phyloP scores from a whole-genome alignment of 768 basidiomycete species.

The Gloeostereum incarnatum region DNA sequence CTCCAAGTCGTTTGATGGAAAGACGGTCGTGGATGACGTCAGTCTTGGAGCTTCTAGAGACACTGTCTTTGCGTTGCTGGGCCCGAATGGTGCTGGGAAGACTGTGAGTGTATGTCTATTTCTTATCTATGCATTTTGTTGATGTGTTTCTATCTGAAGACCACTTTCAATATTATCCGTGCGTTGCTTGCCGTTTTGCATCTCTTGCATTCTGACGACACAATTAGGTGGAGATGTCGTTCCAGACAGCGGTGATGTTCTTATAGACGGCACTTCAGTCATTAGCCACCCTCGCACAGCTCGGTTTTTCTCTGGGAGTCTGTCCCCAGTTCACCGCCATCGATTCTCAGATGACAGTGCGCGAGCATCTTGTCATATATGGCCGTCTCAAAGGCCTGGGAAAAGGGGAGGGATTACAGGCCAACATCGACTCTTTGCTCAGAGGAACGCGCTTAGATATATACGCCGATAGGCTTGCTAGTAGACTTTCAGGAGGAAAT shows the following conservation, averaged over 20 bases:
- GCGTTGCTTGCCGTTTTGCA: slow-evolving; percentile 17
- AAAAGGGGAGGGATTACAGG: slow-evolving; percentile 35
- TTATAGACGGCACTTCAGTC: slow-evolving; percentile 59
- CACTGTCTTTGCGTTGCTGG: slow-evolving; percentile 64
- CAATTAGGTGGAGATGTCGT: slow-evolving; percentile 53
- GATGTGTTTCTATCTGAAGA: too few species aligned
- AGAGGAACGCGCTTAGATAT: slow-evolving; percentile 42
- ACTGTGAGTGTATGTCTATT: too few species aligned
- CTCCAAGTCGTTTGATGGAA: slow-evolving; percentile 47
- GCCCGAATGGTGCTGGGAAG: slow-evolving; percentile 81
- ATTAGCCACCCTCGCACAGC: slow-evolving; percentile 54
- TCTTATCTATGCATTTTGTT: too few species aligned
- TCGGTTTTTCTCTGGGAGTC: slow-evolving; percentile 63
- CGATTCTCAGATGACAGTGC: slow-evolving; percentile 67
- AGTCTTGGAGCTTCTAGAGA: slow-evolving; percentile 56
- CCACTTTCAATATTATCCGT: slow-evolving; percentile 77
- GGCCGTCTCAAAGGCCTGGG: slow-evolving; percentile 64
- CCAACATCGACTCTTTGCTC: slow-evolving; percentile 50
- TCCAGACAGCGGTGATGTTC: slow-evolving; percentile 60
- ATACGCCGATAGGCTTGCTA: slow-evolving; percentile 66
- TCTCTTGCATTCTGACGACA: not conserved
- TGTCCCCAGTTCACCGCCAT: slow-evolving; percentile 84
- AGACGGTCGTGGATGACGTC: slow-evolving; percentile 64
- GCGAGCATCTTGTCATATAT: slow-evolving; percentile 67
- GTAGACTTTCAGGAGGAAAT: slow-evolving; percentile 71